Percentiles rank a stretch among this genome's conserved stretches.
Conservation (phyloP, 2,329 filamentous ascomycete species). For the Helotiales sp. region DNA sequence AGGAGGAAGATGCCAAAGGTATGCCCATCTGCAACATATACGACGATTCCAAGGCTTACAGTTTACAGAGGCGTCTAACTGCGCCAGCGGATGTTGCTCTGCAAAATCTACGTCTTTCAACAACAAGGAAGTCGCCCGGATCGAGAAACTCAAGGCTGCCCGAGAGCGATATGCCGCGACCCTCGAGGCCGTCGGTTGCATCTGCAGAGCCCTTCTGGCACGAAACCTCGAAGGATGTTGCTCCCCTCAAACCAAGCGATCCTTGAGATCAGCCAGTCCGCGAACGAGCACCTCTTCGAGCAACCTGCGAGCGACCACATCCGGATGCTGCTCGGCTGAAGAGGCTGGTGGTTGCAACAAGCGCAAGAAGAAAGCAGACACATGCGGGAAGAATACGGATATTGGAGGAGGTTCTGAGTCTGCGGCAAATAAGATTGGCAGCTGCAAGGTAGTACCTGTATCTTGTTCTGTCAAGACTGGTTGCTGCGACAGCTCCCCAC, state of each 20-base stretch:
- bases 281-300: neutral
- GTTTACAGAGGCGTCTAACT: neutral
- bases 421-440: neutral
- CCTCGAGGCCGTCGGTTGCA: slow-evolving; percentile 5
- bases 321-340: neutral
- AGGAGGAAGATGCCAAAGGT: neutral
- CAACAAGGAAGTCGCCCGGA: neutral
- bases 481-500: neutral
- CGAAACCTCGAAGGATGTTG: slow-evolving; percentile 8
- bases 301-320: neutral
- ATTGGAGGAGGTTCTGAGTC: neutral
- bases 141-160: slow-evolving; percentile 1
- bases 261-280: neutral
- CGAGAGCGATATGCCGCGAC: slow-evolving; percentile 3
- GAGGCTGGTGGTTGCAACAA: neutral
- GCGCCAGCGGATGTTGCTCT: neutral
- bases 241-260: neutral
- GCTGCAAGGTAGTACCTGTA: neutral
- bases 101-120: neutral
- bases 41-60: no score
- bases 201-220: slow-evolving; percentile 8
- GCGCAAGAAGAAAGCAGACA: neutral
- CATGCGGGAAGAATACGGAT: neutral
- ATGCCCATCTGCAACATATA: no score
- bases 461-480: no score